Evolutionary conservation across 805 yeast genomes (phyloP), one percentile per base, ranked within the genome.

Genomic region (Candida sphagnicola): DNA sequence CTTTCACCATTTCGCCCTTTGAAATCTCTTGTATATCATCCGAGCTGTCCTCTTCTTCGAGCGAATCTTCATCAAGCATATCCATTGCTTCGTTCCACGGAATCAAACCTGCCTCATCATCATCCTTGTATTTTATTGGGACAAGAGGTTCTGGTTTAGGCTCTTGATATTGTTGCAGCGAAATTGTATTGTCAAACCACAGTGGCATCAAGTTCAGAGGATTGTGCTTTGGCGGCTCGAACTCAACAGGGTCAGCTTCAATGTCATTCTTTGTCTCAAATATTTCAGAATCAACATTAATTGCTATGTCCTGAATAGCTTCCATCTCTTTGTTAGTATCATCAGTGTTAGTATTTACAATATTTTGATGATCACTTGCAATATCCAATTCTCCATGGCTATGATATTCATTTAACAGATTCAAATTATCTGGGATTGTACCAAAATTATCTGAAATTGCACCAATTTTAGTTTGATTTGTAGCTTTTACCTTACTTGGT

Each of bases 41-140:
- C 19, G 42, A 34, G 8, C 29, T 41, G 17, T 32, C 42, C 10
- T 28, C 18, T 11, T 45, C 54, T 11, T 45, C 36, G 31, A 38
- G 10, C 14, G 26, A 44, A n/a, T 44, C 46, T 10, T 38, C 35
- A 12, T 48, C 54, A 5, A 58, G 37, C 26, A 51, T 41, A 12
- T 55, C 66, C 37, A 62, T 63, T 1, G 76, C 74, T 40, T 75
- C 80, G 30, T 57, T 55, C 74, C 77, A 77, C 0, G 80, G 60
- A 4, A 77, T 63, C 35, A 79, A 51, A 0, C 81, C 82, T 1
- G 68, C 72, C 31, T 61, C 59, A 40, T 73, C 77, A 34, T 70
- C 73, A 19, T 62, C 70, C 3, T 65, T 58, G 31, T 39, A 19
- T 34, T 39, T 37, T 8, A 2, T 12, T 4, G 6, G 12, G 8